Percentiles rank a stretch among this genome's conserved stretches.
Evolutionary conservation across 2,329 filamentous ascomycete genomes (phyloP).

Genomic region (Scortechinia acanthostroma): DNA sequence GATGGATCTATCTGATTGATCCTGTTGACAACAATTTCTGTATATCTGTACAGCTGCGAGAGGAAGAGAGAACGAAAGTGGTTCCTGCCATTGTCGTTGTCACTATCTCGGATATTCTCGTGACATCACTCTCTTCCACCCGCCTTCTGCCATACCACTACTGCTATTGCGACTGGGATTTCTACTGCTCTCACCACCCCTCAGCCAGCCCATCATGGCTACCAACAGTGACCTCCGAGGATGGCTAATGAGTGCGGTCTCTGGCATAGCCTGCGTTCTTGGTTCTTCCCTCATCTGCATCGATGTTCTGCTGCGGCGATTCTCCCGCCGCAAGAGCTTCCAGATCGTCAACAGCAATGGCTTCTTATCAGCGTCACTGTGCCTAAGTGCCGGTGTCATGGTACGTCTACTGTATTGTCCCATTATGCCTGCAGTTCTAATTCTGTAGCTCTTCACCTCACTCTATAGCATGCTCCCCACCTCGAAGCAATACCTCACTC

Average conservation of each 20-base stretch:
- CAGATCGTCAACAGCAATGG: background rate
- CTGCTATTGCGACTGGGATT: no score
- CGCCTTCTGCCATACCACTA: no score
- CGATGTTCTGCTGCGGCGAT: background rate
- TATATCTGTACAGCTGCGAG: no score
- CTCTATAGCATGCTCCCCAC: conserved; percentile 1
- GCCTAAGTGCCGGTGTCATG: conserved; percentile 1
- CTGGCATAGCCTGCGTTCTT: background rate
- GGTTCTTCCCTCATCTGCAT: background rate
- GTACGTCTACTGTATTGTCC: no score
- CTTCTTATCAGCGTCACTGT: background rate
- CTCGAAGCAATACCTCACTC: background rate
- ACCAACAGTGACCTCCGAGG: background rate
- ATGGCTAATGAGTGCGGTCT: background rate
- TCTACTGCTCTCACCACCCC: no score
- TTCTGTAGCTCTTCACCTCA: background rate
- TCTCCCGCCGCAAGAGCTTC: background rate
- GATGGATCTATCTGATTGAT: no score
- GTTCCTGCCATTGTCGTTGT: no score
- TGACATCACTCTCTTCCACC: conserved; percentile 1
- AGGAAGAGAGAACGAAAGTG: no score
- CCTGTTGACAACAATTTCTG: no score
- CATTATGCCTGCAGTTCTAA: no score
- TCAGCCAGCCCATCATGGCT: background rate
- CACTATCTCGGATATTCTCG: no score